These are phyloP conservation scores for Diaporthe batatas DNA, from an alignment of 2,329 filamentous ascomycete genomes.

Conservation along the genomic window DNA sequence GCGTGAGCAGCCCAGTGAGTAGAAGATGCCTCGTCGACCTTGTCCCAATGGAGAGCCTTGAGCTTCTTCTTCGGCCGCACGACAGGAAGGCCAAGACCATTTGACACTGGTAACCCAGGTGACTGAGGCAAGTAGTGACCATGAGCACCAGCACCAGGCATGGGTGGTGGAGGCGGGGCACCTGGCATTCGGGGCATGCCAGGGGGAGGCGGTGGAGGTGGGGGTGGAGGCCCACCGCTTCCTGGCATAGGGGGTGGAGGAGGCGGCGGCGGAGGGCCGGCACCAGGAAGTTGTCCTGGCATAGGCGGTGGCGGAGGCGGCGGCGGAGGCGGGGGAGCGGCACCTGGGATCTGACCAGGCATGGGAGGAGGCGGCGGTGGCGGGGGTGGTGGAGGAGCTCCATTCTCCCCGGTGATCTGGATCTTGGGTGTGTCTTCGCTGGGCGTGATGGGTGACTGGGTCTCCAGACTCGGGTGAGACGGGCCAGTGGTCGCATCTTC, in stretches of 20 bases:
- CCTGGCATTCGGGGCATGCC: slow-evolving; percentile 51
- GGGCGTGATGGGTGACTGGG: slow-evolving; percentile 76
- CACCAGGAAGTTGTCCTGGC: slow-evolving; percentile 57
- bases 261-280: slow-evolving; percentile 62
- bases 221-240: slow-evolving; percentile 50
- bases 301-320: slow-evolving; percentile 61
- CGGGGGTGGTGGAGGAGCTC: slow-evolving; percentile 56
- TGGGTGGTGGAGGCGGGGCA: slow-evolving; percentile 46
- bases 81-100: slow-evolving; percentile 79
- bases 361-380: slow-evolving; percentile 50
- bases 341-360: slow-evolving; percentile 52
- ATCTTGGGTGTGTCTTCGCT: slow-evolving; percentile 74
- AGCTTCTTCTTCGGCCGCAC: slow-evolving; percentile 98
- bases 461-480: slow-evolving; percentile 81
- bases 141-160: slow-evolving; percentile 75
- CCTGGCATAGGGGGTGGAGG: slow-evolving; percentile 58
- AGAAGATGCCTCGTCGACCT: slow-evolving; percentile 91
- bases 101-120: slow-evolving; percentile 64
- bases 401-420: slow-evolving; percentile 63
- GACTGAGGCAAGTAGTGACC: slow-evolving; percentile 82
- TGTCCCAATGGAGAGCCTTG: slow-evolving; percentile 99
- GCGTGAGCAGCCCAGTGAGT: slow-evolving; percentile 94
- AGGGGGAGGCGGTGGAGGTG: slow-evolving; percentile 59
- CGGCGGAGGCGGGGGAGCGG: slow-evolving; percentile 51
- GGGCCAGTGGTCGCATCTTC: slow-evolving; percentile 78